Base-by-base conservation (phyloP, 192 early-diverging fungal genomes). In the Entophlyctis helioformis region DNA sequence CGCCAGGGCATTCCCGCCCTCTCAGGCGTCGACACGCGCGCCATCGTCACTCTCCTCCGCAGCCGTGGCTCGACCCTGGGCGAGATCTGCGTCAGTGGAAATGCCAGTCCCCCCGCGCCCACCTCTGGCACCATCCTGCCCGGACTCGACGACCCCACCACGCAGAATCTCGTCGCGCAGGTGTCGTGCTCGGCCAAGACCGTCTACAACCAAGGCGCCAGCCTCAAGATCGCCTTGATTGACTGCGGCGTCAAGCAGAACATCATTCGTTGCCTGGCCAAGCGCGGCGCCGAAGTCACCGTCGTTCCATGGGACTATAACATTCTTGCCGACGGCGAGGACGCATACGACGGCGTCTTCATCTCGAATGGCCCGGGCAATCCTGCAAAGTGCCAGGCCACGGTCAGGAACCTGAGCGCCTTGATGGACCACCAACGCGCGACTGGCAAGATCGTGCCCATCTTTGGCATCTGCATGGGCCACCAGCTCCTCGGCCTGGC, bases 391-490 rank as follows among this genome's bases (percentile, higher is more conserved):
- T 78, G 72, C 56, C 66, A 58, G 29, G 67, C 73, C 43, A 85
- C 86, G 13, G 78, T 89, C 27, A 43, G 64, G 7, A 78, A 86
- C 66, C 62, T 96, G 35, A n/a, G n/a, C n/a, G n/a, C n/a, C n/a
- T n/a, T n/a, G n/a, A n/a, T n/a, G n/a, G n/a, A n/a, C n/a, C n/a
- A n/a, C n/a, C n/a, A n/a, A n/a, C n/a, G n/a, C n/a, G n/a, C n/a
- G n/a, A n/a, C n/a, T n/a, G 72, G 77, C 25, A 66, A 63, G 0
- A 71, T 85, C 28, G 67, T 74, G 31, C 91, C 91, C 28, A 87
- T 96, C 49, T 96, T 96, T 59, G 91, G 91, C 46, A 96, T 96
- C 60, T 96, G 91, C 67, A 92, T 96, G 89, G 91, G 91, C 50
- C 87, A 96, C 67, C 82, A 86, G 43, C 48, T 96, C 18, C 71